Conservation (phyloP, 2,329 filamentous ascomycete species). For the Pestalotiopsis sp. region DNA sequence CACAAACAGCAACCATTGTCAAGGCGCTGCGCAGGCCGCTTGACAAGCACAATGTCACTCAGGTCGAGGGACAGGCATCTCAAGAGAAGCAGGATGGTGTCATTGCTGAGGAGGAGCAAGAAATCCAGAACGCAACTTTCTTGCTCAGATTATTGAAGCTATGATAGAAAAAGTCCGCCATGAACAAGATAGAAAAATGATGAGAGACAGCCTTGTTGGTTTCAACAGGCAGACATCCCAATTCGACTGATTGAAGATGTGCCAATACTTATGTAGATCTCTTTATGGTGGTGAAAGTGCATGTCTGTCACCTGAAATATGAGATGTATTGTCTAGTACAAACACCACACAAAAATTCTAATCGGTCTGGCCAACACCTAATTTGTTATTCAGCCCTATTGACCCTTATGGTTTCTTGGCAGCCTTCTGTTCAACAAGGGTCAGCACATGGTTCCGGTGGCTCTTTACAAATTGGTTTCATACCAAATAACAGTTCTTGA, state of each 20-base stretch:
- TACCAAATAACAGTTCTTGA: conserved; percentile 90
- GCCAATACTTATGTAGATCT: too few species aligned
- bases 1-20: conserved; percentile 68
- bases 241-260: not conserved
- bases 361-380: not conserved
- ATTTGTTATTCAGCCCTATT: not conserved
- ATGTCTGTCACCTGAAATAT: too few species aligned
- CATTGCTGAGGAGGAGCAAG: conserved; percentile 81
- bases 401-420: conserved; percentile 44
- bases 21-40: conserved; percentile 77
- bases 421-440: conserved; percentile 41
- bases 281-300: too few species aligned
- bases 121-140: conserved; percentile 81
- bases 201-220: not conserved
- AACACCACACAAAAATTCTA: not conserved
- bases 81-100: conserved; percentile 53
- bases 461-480: conserved; percentile 25
- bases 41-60: conserved; percentile 65
- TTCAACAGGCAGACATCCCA: not conserved
- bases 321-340: too few species aligned
- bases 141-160: conserved; percentile 74
- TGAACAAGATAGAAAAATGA: conserved; percentile 13
- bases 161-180: conserved; percentile 31
- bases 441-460: not conserved
- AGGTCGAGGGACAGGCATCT: conserved; percentile 57